A percentile compares a stretch with the other conserved stretches of the same genome.
Evolutionary conservation across 163 green algal species (phyloP).

Genomic region (Picocystis sp.): DNA sequence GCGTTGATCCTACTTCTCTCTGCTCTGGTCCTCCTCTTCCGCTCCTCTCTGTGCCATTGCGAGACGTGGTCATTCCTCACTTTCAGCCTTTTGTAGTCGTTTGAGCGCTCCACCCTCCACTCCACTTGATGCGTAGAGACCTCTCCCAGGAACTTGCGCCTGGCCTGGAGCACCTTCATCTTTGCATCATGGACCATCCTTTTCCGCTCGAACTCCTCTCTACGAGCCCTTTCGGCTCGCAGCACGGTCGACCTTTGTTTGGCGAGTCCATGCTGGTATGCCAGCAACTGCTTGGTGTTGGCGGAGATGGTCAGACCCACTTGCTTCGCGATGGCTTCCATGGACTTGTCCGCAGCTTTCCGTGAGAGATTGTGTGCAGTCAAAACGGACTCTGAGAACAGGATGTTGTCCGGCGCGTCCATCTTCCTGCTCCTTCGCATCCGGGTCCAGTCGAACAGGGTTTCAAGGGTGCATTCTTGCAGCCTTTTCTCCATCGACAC

Average conservation of each 20-base stretch:
- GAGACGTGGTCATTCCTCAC: conserved; percentile 3
- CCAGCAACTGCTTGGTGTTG: background rate
- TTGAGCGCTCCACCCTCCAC: conserved; percentile 12
- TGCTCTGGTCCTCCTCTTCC: conserved; percentile 25
- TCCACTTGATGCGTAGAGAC: background rate
- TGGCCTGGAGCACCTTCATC: conserved; percentile 1
- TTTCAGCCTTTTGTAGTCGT: conserved; percentile 16
- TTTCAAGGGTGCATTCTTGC: background rate
- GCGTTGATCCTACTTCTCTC: conserved; percentile 30
- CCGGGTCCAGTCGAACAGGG: conserved; percentile 3
- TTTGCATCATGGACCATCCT: conserved; percentile 5
- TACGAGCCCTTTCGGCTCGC: background rate
- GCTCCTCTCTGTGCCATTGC: conserved; percentile 7
- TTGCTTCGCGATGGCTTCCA: background rate
- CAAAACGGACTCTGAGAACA: too few relatives aligned
- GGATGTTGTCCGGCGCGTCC: background rate
- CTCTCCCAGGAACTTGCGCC: background rate
- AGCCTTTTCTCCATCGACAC: conserved; percentile 4
- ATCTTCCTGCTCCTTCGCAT: conserved; percentile 2
- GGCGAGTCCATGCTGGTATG: conserved; percentile 1
- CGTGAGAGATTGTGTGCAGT: background rate
- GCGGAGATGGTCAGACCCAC: background rate
- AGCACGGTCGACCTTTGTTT: conserved; percentile 1
- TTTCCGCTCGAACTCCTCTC: conserved; percentile 1
- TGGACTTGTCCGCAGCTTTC: conserved; percentile 4